A percentile compares a stretch with the other conserved stretches of the same genome.
Conservation (phyloP, 441 rosid genomes). For the Pelargonium citronellum region DNA sequence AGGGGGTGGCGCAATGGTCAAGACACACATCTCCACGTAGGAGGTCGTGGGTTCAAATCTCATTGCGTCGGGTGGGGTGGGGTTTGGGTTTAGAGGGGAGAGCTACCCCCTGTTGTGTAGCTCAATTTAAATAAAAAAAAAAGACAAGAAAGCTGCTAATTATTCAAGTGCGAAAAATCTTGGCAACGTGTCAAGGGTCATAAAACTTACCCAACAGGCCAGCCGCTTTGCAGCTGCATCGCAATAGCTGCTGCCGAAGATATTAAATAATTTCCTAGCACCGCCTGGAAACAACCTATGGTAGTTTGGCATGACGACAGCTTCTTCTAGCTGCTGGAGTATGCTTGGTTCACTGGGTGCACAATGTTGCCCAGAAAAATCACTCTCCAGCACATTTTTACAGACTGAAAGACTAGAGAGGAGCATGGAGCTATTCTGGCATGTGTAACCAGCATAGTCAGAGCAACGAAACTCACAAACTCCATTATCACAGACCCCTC, state of each 20-base stretch:
- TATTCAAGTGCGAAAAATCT: not conserved
- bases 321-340: constrained; percentile 94
- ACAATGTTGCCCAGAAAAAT: constrained; percentile 72
- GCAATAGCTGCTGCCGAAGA: constrained; percentile 73
- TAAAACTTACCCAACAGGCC: constrained; percentile 82
- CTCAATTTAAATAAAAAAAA: no score
- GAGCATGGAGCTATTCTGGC: constrained; percentile 86
- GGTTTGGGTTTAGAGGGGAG: no score
- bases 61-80: no score
- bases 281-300: constrained; percentile 81
- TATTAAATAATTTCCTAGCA: constrained; percentile 72
- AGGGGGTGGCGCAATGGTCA: no score
- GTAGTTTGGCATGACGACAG: constrained; percentile 92
- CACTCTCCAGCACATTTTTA: constrained; percentile 72
- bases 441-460: constrained; percentile 93
- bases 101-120: no score
- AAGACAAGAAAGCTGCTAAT: not conserved
- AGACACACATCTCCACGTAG: no score
- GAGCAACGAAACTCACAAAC: constrained; percentile 99
- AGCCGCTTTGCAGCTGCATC: constrained; percentile 82
- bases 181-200: not conserved
- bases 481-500: constrained; percentile 98
- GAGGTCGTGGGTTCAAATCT: no score
- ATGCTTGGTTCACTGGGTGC: constrained; percentile 89
- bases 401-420: constrained; percentile 76